These are phyloP conservation scores for Aspergillus proliferans DNA, from an alignment of 2,329 filamentous ascomycete genomes.

Conservation along the genomic window DNA sequence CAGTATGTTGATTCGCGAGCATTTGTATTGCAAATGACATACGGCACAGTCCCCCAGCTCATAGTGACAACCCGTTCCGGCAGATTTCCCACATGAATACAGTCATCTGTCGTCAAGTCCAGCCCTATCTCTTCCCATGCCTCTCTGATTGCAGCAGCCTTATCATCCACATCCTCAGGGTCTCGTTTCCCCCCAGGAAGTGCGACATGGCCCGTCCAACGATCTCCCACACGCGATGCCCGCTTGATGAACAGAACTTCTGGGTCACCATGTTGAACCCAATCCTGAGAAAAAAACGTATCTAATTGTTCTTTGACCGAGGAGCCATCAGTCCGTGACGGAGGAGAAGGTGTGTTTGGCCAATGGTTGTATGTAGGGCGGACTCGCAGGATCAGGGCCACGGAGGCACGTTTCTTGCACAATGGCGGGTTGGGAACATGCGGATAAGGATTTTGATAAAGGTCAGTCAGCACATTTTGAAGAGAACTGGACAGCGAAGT, in stretches of 20 bases:
- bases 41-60: slow-evolving; percentile 60
- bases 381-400: slow-evolving; percentile 59
- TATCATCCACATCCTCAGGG: slow-evolving; percentile 57
- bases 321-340: slow-evolving; percentile 15
- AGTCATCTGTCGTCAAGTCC: slow-evolving; percentile 47
- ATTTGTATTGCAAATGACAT: slow-evolving; percentile 3
- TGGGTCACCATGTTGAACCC: slow-evolving; percentile 60
- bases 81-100: slow-evolving; percentile 53
- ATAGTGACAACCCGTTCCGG: slow-evolving; percentile 62
- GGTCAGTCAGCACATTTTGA: slow-evolving; percentile 25
- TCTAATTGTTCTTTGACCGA: slow-evolving; percentile 40
- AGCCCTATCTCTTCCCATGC: slow-evolving; percentile 62
- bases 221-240: slow-evolving; percentile 57
- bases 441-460: slow-evolving; percentile 35
- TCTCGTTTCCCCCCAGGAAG: slow-evolving; percentile 63
- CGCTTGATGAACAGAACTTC: slow-evolving; percentile 68
- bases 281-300: slow-evolving; percentile 57
- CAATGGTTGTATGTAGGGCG: slow-evolving; percentile 53
- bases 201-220: slow-evolving; percentile 65
- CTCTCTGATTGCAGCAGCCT: slow-evolving; percentile 58
- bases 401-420: slow-evolving; percentile 57
- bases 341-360: slow-evolving; percentile 29
- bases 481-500: slow-evolving; percentile 21
- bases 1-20: slow-evolving; percentile 5
- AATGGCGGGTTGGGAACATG: slow-evolving; percentile 41